Base-by-base conservation (phyloP, 1,284 basidiomycete genomes). In the Tylopilus sp. region DNA sequence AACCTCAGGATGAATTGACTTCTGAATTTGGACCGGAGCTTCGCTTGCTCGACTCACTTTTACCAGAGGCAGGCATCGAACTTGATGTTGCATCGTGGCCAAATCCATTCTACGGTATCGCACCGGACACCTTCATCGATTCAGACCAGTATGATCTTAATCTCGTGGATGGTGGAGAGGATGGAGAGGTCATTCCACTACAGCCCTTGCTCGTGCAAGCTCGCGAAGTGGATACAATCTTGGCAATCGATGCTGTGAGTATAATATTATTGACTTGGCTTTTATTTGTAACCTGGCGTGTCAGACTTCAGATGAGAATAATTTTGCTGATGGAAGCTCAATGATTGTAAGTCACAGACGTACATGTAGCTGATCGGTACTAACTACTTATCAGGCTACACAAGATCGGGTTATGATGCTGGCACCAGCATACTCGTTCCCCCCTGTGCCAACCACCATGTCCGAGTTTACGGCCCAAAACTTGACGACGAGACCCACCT, bases 121-220 rank as follows among this genome's bases (percentile, higher is more conserved):
- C 80, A 6, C 72, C 75, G 3, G 61, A 66, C 0, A 82, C 80
- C 1, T 86, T 82, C 63, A 60, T 80, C 7, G 79, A 82, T 65
- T 73, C 81, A 3, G 72, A 75, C 58, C 75, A 81, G 69, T 72
- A 58, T 15, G 62, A 79, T 12, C 69, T 86, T 1, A 69, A 60
- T 5, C 67, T 85, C 10, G 78, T 82, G 15, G 84, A 85, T 55
- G 84, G 83, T 29, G 83, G 83, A 9, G 74, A 77, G 57, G 77
- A 84, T 60, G 82, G 82, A 6, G 79, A 88, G 65, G 73, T 81
- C 56, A 75, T 87, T n/a, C 86, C 88, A 0, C 60, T 89, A 18
- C 84, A 86, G 68, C 88, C 88, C 0, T 74, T 90, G 39, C 77
- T 90, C 9, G 85, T 88, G 56, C 81, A 83, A 58, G 84, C 83